These are phyloP conservation scores for Fusarium chuoi DNA, from an alignment of 2,329 filamentous ascomycete species.

Conservation along the genomic window DNA sequence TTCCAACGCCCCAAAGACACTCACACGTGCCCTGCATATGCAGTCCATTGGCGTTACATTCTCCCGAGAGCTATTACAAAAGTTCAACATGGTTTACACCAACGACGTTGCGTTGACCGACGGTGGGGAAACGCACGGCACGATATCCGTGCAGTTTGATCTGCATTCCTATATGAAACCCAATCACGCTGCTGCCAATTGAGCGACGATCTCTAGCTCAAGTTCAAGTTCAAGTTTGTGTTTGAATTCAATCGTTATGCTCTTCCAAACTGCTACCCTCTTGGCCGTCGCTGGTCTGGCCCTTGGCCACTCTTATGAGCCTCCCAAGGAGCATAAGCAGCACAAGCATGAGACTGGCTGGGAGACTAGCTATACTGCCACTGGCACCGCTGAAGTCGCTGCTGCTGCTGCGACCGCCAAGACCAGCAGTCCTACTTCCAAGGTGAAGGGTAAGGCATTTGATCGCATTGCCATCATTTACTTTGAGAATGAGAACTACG, in stretches of 20 bases:
- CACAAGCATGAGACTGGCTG: constrained; percentile 36
- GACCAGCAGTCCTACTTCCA: constrained; percentile 68
- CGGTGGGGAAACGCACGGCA: constrained; percentile 20
- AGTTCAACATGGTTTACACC: neutral
- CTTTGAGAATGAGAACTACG: constrained; percentile 80
- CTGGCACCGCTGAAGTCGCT: constrained; percentile 60
- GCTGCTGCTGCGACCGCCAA: constrained; percentile 69
- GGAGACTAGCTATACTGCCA: constrained; percentile 62
- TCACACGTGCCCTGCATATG: constrained; percentile 26
- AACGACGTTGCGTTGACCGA: constrained; percentile 7
- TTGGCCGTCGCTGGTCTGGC: constrained; percentile 44
- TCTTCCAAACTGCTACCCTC: constrained; percentile 35
- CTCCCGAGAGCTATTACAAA: fast-evolving
- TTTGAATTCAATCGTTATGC: constrained; percentile 3
- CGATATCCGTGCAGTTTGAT: neutral
- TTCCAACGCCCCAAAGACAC: neutral
- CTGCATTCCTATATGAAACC: neutral
- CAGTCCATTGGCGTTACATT: constrained; percentile 25
- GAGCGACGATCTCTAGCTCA: neutral
- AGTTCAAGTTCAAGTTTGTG: neutral
- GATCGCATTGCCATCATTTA: constrained; percentile 79
- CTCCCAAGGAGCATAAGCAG: neutral
- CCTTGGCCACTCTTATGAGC: constrained; percentile 30
- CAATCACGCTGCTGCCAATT: neutral
- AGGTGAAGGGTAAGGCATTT: constrained; percentile 77